These are phyloP conservation scores for Neospermospora avenae DNA, from an alignment of 2,329 filamentous ascomycete genomes.

Conservation along the genomic window DNA sequence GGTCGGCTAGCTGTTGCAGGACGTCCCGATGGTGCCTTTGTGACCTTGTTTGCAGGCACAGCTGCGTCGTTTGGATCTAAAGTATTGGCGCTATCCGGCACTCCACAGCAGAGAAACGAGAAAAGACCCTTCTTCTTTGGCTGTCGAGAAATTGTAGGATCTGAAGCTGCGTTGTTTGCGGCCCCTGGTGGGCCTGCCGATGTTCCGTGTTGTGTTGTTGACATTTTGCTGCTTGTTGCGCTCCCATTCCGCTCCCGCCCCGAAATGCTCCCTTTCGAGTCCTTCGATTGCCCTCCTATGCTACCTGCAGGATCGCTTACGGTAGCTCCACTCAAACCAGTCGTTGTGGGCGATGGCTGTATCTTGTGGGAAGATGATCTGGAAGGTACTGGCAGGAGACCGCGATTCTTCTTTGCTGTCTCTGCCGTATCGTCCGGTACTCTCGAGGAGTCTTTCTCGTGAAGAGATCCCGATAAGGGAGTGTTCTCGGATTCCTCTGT, in stretches of 20 bases:
- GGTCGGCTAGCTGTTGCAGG: conserved; percentile 34
- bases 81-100: conserved; percentile 38
- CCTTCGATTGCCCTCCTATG: conserved; percentile 62
- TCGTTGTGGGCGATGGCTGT: conserved; percentile 57
- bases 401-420: conserved; percentile 42
- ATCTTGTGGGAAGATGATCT: conserved; percentile 60
- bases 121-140: conserved; percentile 43
- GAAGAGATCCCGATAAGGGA: conserved; percentile 26
- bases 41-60: conserved; percentile 44
- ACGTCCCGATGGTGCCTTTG: conserved; percentile 37
- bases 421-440: conserved; percentile 27
- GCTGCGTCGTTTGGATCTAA: conserved; percentile 42
- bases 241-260: conserved; percentile 64
- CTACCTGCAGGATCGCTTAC: conserved; percentile 58
- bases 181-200: conserved; percentile 39
- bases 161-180: conserved; percentile 33
- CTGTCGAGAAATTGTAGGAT: conserved; percentile 29
- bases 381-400: conserved; percentile 56
- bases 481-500: conserved; percentile 33
- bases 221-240: conserved; percentile 60
- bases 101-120: conserved; percentile 48
- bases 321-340: conserved; percentile 58
- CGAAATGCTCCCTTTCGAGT: conserved; percentile 61
- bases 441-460: conserved; percentile 29
- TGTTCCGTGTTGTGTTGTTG: conserved; percentile 43